Percentiles rank a stretch among this genome's conserved stretches.
Evolutionary conservation across 148 eudicot species (phyloP).

Genomic region (Vaccinium vitisidaea): DNA sequence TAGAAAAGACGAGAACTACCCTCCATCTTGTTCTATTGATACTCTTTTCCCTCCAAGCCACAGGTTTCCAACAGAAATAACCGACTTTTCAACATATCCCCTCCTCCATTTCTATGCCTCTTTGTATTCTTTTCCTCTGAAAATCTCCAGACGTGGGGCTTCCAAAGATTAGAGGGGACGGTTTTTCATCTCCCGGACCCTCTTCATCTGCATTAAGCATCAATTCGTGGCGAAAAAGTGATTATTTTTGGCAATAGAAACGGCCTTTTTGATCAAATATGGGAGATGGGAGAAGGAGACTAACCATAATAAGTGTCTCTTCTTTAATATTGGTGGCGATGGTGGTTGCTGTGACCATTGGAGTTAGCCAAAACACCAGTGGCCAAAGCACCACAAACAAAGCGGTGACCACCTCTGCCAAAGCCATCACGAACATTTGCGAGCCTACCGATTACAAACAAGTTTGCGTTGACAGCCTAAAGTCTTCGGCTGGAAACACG

Average conservation of each 20-base stretch:
- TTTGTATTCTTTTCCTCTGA: neutral
- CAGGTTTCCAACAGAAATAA: conserved; percentile 1
- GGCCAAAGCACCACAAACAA: neutral
- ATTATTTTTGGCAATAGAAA: neutral
- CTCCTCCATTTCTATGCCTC: neutral
- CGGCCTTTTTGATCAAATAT: neutral
- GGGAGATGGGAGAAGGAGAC: conserved; percentile 7
- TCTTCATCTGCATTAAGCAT: neutral
- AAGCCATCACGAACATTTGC: conserved; percentile 58
- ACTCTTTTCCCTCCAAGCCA: conserved; percentile 8
- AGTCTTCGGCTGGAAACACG: conserved; percentile 21
- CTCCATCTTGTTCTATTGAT: neutral
- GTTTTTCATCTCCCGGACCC: neutral
- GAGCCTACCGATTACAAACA: conserved; percentile 56
- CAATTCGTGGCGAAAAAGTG: neutral
- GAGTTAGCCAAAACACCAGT: conserved; percentile 17
- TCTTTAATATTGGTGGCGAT: conserved; percentile 31
- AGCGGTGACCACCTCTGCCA: conserved; percentile 30
- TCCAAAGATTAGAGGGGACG: conserved; percentile 7
- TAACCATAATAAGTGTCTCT: conserved; percentile 14
- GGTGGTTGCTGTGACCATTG: conserved; percentile 46
- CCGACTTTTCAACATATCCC: neutral
- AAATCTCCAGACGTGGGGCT: neutral
- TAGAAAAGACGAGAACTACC: neutral
- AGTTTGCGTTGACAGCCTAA: conserved; percentile 45